These are phyloP conservation scores for Cladosporium sp. DNA, from an alignment of 2,329 filamentous ascomycete genomes.

Conservation along the genomic window DNA sequence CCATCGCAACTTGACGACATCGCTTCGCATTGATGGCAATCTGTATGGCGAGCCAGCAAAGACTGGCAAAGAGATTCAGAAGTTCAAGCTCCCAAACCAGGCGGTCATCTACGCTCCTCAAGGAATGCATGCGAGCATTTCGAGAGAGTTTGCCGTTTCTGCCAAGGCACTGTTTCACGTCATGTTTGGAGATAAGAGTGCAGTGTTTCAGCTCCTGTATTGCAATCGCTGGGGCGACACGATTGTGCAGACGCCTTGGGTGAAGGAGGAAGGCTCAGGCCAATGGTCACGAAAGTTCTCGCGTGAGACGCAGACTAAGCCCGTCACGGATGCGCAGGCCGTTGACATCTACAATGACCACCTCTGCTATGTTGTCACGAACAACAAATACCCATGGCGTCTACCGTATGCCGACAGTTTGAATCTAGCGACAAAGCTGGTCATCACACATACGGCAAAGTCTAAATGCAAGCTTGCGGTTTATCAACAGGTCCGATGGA, in stretches of 20 bases:
- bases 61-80: conserved; percentile 57
- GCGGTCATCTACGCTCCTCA: conserved; percentile 83
- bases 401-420: conserved; percentile 79
- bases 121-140: conserved; percentile 74
- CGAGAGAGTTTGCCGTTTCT: conserved; percentile 84
- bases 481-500: conserved; percentile 88
- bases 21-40: conserved; percentile 64
- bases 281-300: conserved; percentile 66
- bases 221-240: conserved; percentile 75
- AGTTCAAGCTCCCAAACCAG: conserved; percentile 79
- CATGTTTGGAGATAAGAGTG: conserved; percentile 93
- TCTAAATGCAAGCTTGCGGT: conserved; percentile 89
- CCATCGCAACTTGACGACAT: conserved; percentile 56
- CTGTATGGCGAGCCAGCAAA: conserved; percentile 52
- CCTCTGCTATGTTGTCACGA: conserved; percentile 67
- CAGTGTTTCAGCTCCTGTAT: conserved; percentile 89
- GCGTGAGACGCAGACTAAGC: conserved; percentile 28
- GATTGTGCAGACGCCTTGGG: conserved; percentile 87
- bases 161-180: conserved; percentile 95
- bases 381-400: conserved; percentile 73
- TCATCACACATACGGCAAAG: conserved; percentile 91
- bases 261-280: conserved; percentile 60
- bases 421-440: conserved; percentile 82
- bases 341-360: conserved; percentile 68
- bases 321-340: conserved; percentile 76